Evolutionary conservation across 257 asterid species (phyloP).

Genomic region (Paulownia fortunei): DNA sequence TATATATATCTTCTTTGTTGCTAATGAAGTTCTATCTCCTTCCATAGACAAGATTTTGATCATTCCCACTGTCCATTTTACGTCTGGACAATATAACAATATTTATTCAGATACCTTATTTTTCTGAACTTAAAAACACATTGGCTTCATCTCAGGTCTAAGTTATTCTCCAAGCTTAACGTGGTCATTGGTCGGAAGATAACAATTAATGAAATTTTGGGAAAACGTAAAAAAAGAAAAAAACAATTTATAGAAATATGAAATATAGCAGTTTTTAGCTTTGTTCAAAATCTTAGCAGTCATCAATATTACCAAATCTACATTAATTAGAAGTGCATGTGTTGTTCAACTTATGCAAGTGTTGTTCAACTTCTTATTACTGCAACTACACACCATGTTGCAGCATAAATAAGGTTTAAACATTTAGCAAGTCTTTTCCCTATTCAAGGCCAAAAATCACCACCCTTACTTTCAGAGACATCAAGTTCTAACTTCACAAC

Average conservation of each 20-base stretch:
- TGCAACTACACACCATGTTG: background rate
- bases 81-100: background rate
- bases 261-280: background rate
- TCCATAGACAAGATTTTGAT: background rate
- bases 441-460: slow-evolving; percentile 1
- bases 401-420: background rate
- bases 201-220: background rate
- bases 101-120: background rate
- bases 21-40: background rate
- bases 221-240: background rate
- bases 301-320: background rate
- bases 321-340: background rate
- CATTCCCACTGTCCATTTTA: slow-evolving; percentile 3
- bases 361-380: background rate
- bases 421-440: slow-evolving; percentile 2
- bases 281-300: background rate
- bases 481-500: slow-evolving; percentile 16
- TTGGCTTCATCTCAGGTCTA: background rate
- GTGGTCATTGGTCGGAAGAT: background rate
- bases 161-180: background rate
- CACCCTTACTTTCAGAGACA: background rate
- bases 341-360: too few relatives aligned
- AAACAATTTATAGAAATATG: background rate
- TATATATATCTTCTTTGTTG: background rate
- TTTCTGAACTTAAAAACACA: background rate